Conservation (phyloP, 2,329 filamentous ascomycete genomes). For the Verticillium tricorpus region DNA sequence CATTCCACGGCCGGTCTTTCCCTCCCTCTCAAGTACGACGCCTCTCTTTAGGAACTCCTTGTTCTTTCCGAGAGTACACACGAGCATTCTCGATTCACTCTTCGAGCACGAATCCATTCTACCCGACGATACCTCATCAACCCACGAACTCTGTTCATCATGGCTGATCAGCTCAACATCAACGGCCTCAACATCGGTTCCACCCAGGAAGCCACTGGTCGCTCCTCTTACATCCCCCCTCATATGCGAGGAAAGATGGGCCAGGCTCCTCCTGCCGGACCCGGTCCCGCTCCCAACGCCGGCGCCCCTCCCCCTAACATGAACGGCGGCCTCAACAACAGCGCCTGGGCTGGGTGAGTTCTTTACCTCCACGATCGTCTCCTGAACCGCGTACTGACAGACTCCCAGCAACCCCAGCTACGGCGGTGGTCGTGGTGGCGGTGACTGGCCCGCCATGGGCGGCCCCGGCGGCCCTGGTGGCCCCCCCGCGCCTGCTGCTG, state of each 20-base stretch:
- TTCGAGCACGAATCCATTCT: neutral
- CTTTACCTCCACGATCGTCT: neutral
- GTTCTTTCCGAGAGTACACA: conserved; percentile 23
- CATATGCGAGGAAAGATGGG: conserved; percentile 66
- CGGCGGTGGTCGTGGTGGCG: conserved; percentile 13
- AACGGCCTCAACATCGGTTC: conserved; percentile 62
- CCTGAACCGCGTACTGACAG: too few relatives aligned
- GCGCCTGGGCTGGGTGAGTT: conserved; percentile 51
- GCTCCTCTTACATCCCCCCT: conserved; percentile 78
- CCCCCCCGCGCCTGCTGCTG: conserved; percentile 14
- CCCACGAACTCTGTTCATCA: conserved; percentile 34
- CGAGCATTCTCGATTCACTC: neutral
- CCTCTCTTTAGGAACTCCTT: conserved; percentile 7
- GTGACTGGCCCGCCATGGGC: conserved; percentile 13
- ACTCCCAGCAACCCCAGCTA: conserved; percentile 13
- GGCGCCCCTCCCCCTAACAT: conserved; percentile 27
- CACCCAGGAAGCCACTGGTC: conserved; percentile 33
- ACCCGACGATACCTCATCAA: conserved; percentile 6
- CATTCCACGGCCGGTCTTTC: conserved; percentile 11
- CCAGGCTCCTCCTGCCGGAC: conserved; percentile 14
- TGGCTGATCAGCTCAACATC: conserved; percentile 85
- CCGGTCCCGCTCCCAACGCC: conserved; percentile 34
- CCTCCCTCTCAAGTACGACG: neutral
- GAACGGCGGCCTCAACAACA: conserved; percentile 37
- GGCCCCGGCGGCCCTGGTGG: conserved; percentile 20